Percentiles rank a stretch among this genome's conserved stretches.
phyloP scores from a whole-genome alignment of 164 flowering plant species.

The Aristolochia contorta region DNA sequence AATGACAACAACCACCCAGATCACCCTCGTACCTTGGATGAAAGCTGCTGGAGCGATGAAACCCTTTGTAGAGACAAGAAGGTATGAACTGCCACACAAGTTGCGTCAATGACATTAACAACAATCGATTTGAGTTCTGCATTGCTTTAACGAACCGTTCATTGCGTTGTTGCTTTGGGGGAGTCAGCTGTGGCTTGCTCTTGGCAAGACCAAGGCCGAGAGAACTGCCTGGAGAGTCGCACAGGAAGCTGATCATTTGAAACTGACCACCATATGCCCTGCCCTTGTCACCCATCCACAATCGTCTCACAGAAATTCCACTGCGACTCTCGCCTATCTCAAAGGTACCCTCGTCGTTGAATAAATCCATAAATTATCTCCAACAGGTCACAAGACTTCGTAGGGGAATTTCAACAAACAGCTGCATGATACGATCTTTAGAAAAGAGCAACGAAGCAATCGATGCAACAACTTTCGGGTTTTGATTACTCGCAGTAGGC shows the following conservation, averaged over 20 bases:
- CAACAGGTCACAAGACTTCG: too few relatives aligned
- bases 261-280: slow-evolving; percentile 52
- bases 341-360: slow-evolving; percentile 49
- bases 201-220: slow-evolving; percentile 73
- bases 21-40: slow-evolving; percentile 30
- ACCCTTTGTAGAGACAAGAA: slow-evolving; percentile 50
- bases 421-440: neutral
- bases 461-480: too few relatives aligned
- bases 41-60: slow-evolving; percentile 68
- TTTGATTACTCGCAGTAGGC: too few relatives aligned
- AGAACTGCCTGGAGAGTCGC: slow-evolving; percentile 67
- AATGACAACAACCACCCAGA: neutral
- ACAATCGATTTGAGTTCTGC: too few relatives aligned
- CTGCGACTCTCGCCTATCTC: slow-evolving; percentile 61
- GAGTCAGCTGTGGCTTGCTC: slow-evolving; percentile 66
- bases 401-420: neutral
- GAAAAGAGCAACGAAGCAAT: neutral
- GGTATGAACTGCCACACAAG: slow-evolving; percentile 25
- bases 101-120: neutral
- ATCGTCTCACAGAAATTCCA: slow-evolving; percentile 33
- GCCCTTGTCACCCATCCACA: slow-evolving; percentile 62
- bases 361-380: too few relatives aligned
- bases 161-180: neutral
- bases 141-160: too few relatives aligned
- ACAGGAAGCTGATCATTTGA: slow-evolving; percentile 34